Evolutionary conservation across 2,329 filamentous ascomycete genomes (phyloP).

Genomic region (Cercospora nicotianae): DNA sequence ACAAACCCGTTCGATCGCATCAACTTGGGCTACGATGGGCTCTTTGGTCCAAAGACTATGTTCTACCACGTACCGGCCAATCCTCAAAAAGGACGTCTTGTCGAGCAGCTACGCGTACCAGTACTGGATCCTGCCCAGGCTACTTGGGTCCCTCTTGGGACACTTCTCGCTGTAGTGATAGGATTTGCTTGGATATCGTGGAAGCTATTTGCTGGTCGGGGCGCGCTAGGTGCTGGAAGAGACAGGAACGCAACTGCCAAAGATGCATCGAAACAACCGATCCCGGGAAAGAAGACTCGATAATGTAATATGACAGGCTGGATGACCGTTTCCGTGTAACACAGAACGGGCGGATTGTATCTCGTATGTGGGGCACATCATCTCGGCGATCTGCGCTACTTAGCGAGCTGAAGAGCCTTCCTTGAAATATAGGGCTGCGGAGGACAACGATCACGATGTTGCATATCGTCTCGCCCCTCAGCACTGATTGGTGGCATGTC

Average conservation of each 20-base stretch:
- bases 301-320: neutral
- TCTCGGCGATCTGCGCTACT: neutral
- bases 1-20: constrained; percentile 81
- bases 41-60: constrained; percentile 73
- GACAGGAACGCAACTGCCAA: neutral
- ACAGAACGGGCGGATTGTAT: neutral
- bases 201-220: constrained; percentile 35
- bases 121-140: constrained; percentile 43
- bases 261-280: neutral
- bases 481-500: neutral
- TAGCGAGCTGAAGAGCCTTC: neutral
- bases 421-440: neutral
- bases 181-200: constrained; percentile 50
- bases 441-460: neutral
- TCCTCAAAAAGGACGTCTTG: constrained; percentile 19
- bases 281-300: neutral
- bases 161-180: constrained; percentile 44
- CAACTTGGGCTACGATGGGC: constrained; percentile 80
- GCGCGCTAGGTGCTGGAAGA: neutral
- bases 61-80: constrained; percentile 69
- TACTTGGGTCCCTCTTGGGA: constrained; percentile 46
- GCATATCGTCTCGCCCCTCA: neutral
- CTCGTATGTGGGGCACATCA: neutral
- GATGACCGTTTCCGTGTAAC: neutral
- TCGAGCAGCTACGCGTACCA: constrained; percentile 39